Base-by-base conservation (phyloP, 495 filamentous ascomycete species). In the Xanthoparmelia taractica region DNA sequence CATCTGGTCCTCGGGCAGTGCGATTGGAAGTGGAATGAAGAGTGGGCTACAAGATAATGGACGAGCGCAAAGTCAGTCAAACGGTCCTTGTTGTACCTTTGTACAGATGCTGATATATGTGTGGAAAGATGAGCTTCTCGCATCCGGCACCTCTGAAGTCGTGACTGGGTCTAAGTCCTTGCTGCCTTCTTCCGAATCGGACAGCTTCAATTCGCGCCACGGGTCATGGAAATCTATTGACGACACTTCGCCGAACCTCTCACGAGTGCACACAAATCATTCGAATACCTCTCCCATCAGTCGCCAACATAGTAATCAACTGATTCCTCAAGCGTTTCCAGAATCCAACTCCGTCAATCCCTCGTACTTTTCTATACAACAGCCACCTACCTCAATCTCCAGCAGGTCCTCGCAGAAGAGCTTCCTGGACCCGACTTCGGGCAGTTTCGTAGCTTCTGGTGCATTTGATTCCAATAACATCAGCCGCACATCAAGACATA, bases 101-200 rank as follows among this genome's bases (percentile, higher is more conserved):
- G 29, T 7, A 27, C 20, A 31, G 8, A 18, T 40, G 40, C 63
- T 68, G 57, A 68, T 57, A 18, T 45, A 18, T n/a, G 54, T 17
- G 12, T 4, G 23, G 25, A 18, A 33, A 71, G 69, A 66, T 54
- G 67, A 71, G n/a, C 40, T 55, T 17, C 59, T 57, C 13, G 37
- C 27, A 5, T 40, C 64, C 3, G 43, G 31, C 43, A 57, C 29
- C 20, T 48, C 60, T 18, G 79, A 83, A 64, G 77, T 75, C 10
- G 83, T 84, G 66, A 80, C 81, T 36, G 87, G 88, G 31, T 89
- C 87, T 4, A 79, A 85, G 33, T 87, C 87, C 38, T 71, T 91
- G 36, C 71, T 88, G 48, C 77, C 83, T 4, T 79, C 84, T 3
- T 89, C 87, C 2, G 85, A 87, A 67, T 80, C 84, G 2, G 85